These are phyloP conservation scores for Yarrowia sp. DNA, from an alignment of 805 yeast genomes.

Conservation along the genomic window DNA sequence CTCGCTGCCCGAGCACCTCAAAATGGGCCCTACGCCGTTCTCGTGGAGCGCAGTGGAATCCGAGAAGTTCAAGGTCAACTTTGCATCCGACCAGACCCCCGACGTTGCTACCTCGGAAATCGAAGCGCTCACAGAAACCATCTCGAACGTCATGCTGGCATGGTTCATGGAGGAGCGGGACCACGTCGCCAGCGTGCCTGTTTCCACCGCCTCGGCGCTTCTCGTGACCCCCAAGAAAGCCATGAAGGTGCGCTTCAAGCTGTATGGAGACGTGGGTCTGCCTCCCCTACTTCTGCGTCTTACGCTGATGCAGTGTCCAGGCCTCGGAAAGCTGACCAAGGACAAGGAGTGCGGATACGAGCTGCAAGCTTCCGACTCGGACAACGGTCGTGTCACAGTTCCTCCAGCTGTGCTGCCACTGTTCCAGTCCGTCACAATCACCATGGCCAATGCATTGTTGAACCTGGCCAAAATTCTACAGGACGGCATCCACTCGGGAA, in stretches of 20 bases:
- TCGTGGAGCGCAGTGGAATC: not conserved
- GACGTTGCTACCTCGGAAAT: not conserved
- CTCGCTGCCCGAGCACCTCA: not conserved
- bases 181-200: not conserved
- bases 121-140: not conserved
- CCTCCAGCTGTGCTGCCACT: not conserved
- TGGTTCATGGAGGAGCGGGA: constrained; percentile 14
- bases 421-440: not conserved
- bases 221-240: constrained; percentile 8
- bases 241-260: constrained; percentile 3
- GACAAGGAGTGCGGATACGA: not conserved
- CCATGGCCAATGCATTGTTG: constrained; percentile 35
- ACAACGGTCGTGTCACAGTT: not conserved
- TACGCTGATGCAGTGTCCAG: not conserved
- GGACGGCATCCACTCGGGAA: constrained; percentile 34
- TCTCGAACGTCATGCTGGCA: not conserved
- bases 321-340: not conserved
- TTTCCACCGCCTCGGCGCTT: not conserved
- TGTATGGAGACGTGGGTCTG: constrained; percentile 17
- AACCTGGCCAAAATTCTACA: constrained; percentile 39
- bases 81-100: not conserved
- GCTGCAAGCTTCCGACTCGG: not conserved
- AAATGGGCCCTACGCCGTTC: not conserved
- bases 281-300: constrained; percentile 16
- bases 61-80: not conserved